Percentiles rank a stretch among this genome's conserved stretches.
Conservation (phyloP, 129 eudicot genomes). For the Flaveria sonorensis region DNA sequence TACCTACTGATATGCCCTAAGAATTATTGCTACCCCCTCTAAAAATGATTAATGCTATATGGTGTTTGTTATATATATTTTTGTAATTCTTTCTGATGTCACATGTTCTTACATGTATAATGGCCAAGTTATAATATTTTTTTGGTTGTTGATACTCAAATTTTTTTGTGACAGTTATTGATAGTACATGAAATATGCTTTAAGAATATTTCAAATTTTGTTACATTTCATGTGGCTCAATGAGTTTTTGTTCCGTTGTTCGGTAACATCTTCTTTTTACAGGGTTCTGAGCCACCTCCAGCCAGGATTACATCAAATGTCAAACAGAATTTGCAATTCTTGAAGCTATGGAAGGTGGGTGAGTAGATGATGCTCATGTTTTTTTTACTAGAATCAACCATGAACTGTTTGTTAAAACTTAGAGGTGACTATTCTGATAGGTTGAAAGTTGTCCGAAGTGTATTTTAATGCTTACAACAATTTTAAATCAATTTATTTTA, state of each 20-base stretch:
- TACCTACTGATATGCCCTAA: neutral
- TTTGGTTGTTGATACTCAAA: neutral
- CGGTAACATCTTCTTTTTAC: neutral
- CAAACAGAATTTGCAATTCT: constrained; percentile 86
- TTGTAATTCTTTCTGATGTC: neutral
- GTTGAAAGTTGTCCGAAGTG: neutral
- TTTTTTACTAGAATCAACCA: neutral
- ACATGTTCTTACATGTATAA: neutral
- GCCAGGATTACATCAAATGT: constrained; percentile 90
- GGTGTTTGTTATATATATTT: neutral
- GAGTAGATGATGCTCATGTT: neutral
- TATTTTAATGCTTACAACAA: neutral
- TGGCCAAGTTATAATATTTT: neutral
- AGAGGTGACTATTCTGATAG: neutral
- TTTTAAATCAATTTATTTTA: neutral
- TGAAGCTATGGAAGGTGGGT: constrained; percentile 78
- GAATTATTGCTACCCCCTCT: neutral
- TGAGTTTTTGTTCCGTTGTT: neutral
- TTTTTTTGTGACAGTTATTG: neutral
- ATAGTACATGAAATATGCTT: neutral
- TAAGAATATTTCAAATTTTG: neutral
- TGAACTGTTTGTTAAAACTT: neutral
- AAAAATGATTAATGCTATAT: neutral
- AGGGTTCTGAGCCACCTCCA: constrained; percentile 75
- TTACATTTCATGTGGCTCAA: neutral